Evolutionary conservation across 2,329 filamentous ascomycete genomes (phyloP), one percentile per base, ranked within the genome.

Genomic region (Exophiala sp.): DNA sequence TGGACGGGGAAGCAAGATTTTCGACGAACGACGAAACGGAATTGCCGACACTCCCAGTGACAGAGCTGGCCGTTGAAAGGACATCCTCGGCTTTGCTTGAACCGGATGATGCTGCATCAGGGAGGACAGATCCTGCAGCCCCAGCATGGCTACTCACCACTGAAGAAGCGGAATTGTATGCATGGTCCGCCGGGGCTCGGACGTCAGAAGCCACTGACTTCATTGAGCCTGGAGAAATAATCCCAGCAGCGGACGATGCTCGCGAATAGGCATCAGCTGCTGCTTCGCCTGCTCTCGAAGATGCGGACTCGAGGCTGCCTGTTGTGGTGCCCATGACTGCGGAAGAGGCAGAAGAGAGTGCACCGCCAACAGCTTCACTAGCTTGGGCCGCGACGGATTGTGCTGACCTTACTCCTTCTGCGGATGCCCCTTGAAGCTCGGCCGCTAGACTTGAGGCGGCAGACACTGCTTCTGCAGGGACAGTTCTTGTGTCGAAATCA

Each of bases 401-500:
- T 24, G 63, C 62, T 14, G 65, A 65, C 44, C 69, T 64, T 10
- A 47, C 35, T 3, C 30, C 55, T n/a, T 43, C 39, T 3, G 45
- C 44, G 44, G 52, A 21, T 14, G 37, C 37, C 30, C 57, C 58
- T 42, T 62, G 54, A 27, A 56, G 50, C 39, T 61, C 58, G 10
- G 55, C 56, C 13, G 50, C 60, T 38, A 59, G 43, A 37, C 55
- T 59, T 38, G 71, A 71, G 48, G 53, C 57, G 19, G 52, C 58
- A 46, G 52, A 51, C 4, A 68, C 68, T 2, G 69, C 80, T 16
- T 79, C 77, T 8, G 76, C 70, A 43, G 81, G 78, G 61, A 85
- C 78, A 13, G 71, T 72, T 43, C 83, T 82, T 39, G 79, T 81
- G 41, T 85, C 82, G 62, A 95, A 97, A 64, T 95, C 82, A 44